phyloP scores from a whole-genome alignment of 352 stramenopile species.

The Thalassiosira livingstoniorum region DNA sequence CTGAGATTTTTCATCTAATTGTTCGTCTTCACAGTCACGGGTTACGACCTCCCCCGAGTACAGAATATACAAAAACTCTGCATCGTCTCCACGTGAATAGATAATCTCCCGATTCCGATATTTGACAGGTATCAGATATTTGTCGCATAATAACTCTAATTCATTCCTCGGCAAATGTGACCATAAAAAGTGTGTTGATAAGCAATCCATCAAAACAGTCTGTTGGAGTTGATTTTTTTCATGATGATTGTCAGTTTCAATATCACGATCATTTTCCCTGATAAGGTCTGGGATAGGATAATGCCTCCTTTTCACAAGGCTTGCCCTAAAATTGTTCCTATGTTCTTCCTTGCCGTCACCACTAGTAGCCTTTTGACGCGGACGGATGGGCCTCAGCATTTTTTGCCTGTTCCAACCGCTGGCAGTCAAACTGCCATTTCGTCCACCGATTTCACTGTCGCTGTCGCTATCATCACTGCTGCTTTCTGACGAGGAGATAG shows the following conservation, averaged over 20 bases:
- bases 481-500: not conserved
- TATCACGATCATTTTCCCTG: not conserved
- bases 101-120: slow-evolving; percentile 39
- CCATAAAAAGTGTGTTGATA: slow-evolving; percentile 35
- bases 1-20: not conserved
- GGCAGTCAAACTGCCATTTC: slow-evolving; percentile 18
- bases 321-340: not conserved
- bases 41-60: slow-evolving; percentile 27
- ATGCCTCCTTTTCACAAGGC: slow-evolving; percentile 13
- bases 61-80: slow-evolving; percentile 33
- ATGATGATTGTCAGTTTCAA: not conserved
- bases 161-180: slow-evolving; percentile 16
- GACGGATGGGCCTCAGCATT: not conserved
- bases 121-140: slow-evolving; percentile 6
- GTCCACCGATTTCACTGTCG: not conserved
- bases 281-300: slow-evolving; percentile 2
- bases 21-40: not conserved
- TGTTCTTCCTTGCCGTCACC: not conserved
- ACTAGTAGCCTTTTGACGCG: not conserved
- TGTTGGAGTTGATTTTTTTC: slow-evolving; percentile 25
- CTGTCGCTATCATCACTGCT: slow-evolving; percentile 5
- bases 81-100: slow-evolving; percentile 19
- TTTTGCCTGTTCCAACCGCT: slow-evolving; percentile 34
- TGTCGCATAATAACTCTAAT: slow-evolving; percentile 13
- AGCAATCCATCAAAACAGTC: slow-evolving; percentile 24